These are phyloP conservation scores for Coniophora puteana DNA, from an alignment of 1,284 basidiomycete genomes.

Conservation along the genomic window DNA sequence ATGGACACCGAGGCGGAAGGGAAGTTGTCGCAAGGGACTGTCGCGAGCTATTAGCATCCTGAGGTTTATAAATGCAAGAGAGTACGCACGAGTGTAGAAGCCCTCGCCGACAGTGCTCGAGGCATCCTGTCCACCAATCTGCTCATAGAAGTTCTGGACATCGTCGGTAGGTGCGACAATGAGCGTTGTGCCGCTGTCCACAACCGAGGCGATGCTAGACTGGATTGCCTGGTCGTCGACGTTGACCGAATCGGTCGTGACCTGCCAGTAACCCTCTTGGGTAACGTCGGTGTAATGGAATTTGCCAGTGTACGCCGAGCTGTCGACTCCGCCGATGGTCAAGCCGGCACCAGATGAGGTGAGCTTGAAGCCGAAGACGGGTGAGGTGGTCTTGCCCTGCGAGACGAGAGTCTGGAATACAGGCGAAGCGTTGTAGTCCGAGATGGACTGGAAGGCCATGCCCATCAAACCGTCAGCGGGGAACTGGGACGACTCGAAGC, in stretches of 20 bases:
- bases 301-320: conserved; percentile 25
- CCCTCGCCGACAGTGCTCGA: neutral
- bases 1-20: conserved; percentile 12
- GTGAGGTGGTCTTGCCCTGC: conserved; percentile 30
- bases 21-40: conserved; percentile 20
- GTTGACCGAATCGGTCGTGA: conserved; percentile 11
- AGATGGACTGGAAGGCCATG: conserved; percentile 38
- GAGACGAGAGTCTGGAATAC: conserved; percentile 36
- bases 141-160: conserved; percentile 12
- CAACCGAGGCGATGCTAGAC: conserved; percentile 25
- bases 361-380: conserved; percentile 54
- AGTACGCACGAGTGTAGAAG: conserved; percentile 2
- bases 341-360: conserved; percentile 38
- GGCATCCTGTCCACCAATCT: conserved; percentile 8
- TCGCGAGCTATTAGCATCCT: neutral
- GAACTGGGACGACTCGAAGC: conserved; percentile 30
- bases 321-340: conserved; percentile 47
- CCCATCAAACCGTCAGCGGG: conserved; percentile 44
- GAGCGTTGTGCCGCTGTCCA: conserved; percentile 25
- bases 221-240: conserved; percentile 11
- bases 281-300: conserved; percentile 25
- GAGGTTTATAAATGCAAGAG: neutral
- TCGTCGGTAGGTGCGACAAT: conserved; percentile 8
- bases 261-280: conserved; percentile 18
- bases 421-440: conserved; percentile 27